Conservation (phyloP, 305 asterid genomes). For the Rubia peregrina region DNA sequence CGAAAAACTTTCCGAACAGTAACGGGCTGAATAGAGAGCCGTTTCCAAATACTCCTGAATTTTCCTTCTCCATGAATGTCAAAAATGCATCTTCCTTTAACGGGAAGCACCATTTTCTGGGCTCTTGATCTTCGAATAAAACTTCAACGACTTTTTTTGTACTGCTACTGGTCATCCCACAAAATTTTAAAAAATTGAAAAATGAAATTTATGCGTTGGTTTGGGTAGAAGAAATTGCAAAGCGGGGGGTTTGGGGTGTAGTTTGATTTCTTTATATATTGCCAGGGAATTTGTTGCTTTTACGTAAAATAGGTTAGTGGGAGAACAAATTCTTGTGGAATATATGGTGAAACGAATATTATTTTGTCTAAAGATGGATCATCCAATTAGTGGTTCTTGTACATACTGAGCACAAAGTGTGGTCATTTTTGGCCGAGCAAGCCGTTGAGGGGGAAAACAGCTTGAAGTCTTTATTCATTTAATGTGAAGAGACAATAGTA, state of each 20-base stretch:
- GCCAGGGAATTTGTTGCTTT: slow-evolving; percentile 8
- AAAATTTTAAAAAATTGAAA: not conserved
- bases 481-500: too few species aligned
- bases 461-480: too few species aligned
- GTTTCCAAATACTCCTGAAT: slow-evolving; percentile 27
- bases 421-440: not conserved
- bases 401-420: not conserved
- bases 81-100: slow-evolving; percentile 53
- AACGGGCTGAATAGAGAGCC: slow-evolving; percentile 64
- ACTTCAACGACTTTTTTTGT: slow-evolving; percentile 39
- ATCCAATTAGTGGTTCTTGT: not conserved
- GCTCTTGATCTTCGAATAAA: slow-evolving; percentile 40
- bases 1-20: slow-evolving; percentile 76
- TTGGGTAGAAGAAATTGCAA: not conserved
- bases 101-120: slow-evolving; percentile 60
- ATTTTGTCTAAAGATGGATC: slow-evolving; percentile 2
- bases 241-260: slow-evolving; percentile 10
- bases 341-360: slow-evolving; percentile 24
- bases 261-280: slow-evolving; percentile 12
- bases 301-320: too few species aligned
- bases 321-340: slow-evolving; percentile 33
- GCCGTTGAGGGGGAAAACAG: too few species aligned
- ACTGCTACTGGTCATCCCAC: slow-evolving; percentile 32
- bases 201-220: not conserved
- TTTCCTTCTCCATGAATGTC: slow-evolving; percentile 33